phyloP scores from a whole-genome alignment of 352 stramenopile species.

The Globisporangium paddicum region DNA sequence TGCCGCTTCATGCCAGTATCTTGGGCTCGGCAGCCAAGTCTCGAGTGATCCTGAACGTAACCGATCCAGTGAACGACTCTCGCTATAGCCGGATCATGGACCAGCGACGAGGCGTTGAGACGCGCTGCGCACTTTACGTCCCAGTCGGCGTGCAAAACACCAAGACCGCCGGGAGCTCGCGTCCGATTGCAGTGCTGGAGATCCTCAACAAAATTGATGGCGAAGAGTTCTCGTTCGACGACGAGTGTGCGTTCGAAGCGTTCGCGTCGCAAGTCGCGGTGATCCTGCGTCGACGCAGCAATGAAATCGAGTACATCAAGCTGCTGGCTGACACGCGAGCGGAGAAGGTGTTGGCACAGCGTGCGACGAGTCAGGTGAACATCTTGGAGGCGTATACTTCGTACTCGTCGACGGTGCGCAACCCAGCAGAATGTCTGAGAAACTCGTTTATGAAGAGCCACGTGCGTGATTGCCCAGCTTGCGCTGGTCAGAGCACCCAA shows the following conservation, averaged over 20 bases:
- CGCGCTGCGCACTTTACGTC: constrained; percentile 76
- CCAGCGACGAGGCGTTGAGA: constrained; percentile 50
- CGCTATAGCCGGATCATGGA: constrained; percentile 58
- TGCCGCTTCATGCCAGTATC: constrained; percentile 55
- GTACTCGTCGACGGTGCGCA: constrained; percentile 41
- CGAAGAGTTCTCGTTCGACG: constrained; percentile 72
- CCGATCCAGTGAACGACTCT: constrained; percentile 47
- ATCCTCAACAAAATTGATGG: constrained; percentile 84
- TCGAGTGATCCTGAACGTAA: constrained; percentile 68
- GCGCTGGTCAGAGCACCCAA: constrained; percentile 14
- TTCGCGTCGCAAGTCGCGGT: constrained; percentile 85
- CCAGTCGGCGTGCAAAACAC: constrained; percentile 71
- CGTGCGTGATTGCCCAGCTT: constrained; percentile 34
- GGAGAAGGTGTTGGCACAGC: constrained; percentile 66
- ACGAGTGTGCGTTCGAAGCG: constrained; percentile 83
- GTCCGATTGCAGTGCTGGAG: constrained; percentile 82
- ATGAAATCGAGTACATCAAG: constrained; percentile 90
- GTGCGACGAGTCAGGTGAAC: constrained; percentile 71
- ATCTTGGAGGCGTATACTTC: constrained; percentile 75
- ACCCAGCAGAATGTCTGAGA: constrained; percentile 45
- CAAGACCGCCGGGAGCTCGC: constrained; percentile 29
- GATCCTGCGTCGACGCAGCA: constrained; percentile 72
- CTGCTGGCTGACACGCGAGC: constrained; percentile 73
- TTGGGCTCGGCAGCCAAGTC: constrained; percentile 55
- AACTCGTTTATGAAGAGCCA: constrained; percentile 59